phyloP scores from a whole-genome alignment of 495 filamentous ascomycete species.

The Margaritispora aquatica region DNA sequence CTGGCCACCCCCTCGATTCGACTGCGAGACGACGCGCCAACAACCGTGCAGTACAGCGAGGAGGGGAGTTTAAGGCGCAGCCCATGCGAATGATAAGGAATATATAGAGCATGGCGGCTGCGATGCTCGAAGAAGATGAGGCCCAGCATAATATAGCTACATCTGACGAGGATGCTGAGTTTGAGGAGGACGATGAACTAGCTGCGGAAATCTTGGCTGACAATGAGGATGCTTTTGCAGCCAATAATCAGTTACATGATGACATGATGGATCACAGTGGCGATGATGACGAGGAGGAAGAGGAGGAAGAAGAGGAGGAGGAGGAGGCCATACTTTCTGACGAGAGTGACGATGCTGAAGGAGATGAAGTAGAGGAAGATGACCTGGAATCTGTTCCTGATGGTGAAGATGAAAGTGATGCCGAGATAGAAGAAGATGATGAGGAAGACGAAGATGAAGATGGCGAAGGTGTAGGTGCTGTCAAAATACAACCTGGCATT shows the following conservation, averaged over 20 bases:
- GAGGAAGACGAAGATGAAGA: slow-evolving; percentile 39
- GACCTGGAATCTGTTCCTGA: slow-evolving; percentile 24
- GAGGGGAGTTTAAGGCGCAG: not conserved
- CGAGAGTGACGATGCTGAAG: slow-evolving; percentile 34
- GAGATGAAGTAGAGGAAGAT: slow-evolving; percentile 25
- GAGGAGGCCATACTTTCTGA: slow-evolving; percentile 26
- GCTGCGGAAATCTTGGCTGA: slow-evolving; percentile 38
- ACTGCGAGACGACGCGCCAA: not conserved
- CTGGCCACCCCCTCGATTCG: not conserved
- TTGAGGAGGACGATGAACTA: slow-evolving; percentile 45
- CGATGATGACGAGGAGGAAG: slow-evolving; percentile 34
- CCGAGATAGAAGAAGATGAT: slow-evolving; percentile 27
- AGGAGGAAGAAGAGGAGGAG: slow-evolving; percentile 35
- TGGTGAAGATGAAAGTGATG: slow-evolving; percentile 34
- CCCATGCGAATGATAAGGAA: slow-evolving; percentile 16
- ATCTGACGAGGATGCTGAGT: slow-evolving; percentile 39
- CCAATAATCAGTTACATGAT: slow-evolving; percentile 28
- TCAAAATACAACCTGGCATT: slow-evolving; percentile 58
- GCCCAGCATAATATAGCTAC: slow-evolving; percentile 23
- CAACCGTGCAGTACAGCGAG: not conserved
- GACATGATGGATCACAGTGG: slow-evolving; percentile 28
- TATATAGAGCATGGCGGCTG: slow-evolving; percentile 23
- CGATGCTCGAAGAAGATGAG: slow-evolving; percentile 23
- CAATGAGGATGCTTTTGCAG: slow-evolving; percentile 31
- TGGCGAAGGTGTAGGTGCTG: slow-evolving; percentile 65